Evolutionary conservation across 768 basidiomycete genomes (phyloP), one percentile per base, ranked within the genome.

Genomic region (Ramaria rubella): DNA sequence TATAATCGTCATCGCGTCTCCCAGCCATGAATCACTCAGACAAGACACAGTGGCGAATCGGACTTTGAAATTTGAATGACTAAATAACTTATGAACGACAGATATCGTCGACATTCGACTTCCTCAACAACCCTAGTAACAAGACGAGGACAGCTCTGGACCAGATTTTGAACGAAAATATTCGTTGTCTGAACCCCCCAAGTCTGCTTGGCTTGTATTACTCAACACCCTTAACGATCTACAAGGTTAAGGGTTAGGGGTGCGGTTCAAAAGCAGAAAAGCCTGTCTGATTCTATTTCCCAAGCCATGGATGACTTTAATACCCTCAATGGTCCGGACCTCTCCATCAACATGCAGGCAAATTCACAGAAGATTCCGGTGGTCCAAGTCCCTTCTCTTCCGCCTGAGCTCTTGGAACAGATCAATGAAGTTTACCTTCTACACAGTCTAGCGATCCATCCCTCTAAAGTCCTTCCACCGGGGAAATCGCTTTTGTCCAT

Each of bases 401-500:
- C 52, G 2, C 23, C 43, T 2, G 85, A 87, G 56, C 75, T 87
- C 21, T 62, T 82, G 12, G 72, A 82, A 31, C 60, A 74, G 34
- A 69, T 87, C 48, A 79, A 86, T 60, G 75, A 85, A 57, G 74
- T 78, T 0, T 83, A 82, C 65, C 83, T 85, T 60, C 75, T 89
- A 8, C 84, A 87, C 64, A 60, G 80, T n/a, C 79, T 90, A 11
- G 81, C 82, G 3, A 83, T 77, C 3, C 78, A 87, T 40, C 80
- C 85, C 5, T 63, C 71, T 0, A 76, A 73, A 44, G 75, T 85
- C 7, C 69, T 89, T n/a, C 85, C 87, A 2, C 78, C 82, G 1
- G 84, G 83, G 50, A 90, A 90, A 67, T 86, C 86, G 1, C 70
- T 88, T 4, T 68, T 88, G 4, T 86, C 87, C 7, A 77, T 83